Base-by-base conservation (phyloP, 2,329 filamentous ascomycete genomes). In the Leptosphaerulina australis region DNA sequence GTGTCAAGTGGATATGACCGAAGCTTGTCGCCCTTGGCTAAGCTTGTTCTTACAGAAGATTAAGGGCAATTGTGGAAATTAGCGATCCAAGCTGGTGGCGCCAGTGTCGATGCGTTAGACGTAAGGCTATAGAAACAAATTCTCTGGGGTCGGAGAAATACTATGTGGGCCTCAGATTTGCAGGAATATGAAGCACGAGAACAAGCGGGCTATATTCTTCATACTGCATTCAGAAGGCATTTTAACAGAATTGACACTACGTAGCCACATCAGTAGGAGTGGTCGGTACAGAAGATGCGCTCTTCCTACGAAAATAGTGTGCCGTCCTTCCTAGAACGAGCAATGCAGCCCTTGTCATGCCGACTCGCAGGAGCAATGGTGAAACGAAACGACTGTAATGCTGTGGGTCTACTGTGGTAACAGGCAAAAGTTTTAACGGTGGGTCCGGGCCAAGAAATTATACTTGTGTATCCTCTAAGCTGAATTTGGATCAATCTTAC, bases 21-120 rank as follows among this genome's bases (percentile, higher is more conserved):
- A 64, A 59, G 63, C 62, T 68, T 66, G 61, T 60, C 54, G 10
- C 45, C 56, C 61, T 67, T 47, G 61, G 65, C 61, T 51, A 60
- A 49, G 61, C 63, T 68, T 66, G 61, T 55, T 49, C 54, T 21
- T 25, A 55, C 50, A 24, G 39, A 26, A 53, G 50, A 66, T 63
- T 60, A 62, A 66, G 47, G 57, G 55, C 48, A 28, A 35, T 37
- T 44, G 36, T 40, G 48, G 48, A 51, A 51, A 51, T 48, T 55
- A 60, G 51, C 17, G 39, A 55, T 15, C 45, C 33, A 46, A 43
- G 52, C 50, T 37, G 22, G 44, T 56, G 49, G 57, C 48, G 38
- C 28, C 34, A 6, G 20, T 14, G n/a, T 36, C 37, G 39, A 47
- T 37, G 33, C n/a, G 12, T 12, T 18, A 26, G 40, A 49, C 28